phyloP scores from a whole-genome alignment of 805 yeast species.

The Metschnikowia cubensis region DNA sequence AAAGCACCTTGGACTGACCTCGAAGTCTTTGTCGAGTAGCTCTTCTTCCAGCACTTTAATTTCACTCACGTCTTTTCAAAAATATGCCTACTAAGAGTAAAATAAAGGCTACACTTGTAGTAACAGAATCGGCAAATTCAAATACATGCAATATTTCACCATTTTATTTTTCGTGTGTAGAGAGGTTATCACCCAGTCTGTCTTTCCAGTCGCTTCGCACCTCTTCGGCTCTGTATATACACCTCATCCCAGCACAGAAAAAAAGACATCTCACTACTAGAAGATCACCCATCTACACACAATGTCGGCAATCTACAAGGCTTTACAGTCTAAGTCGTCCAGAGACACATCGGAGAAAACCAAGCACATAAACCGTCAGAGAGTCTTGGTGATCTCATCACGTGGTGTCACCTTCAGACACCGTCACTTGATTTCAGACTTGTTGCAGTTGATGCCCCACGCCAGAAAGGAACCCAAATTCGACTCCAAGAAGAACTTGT shows the following conservation, averaged over 20 bases:
- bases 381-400: constrained; percentile 84
- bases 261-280: neutral
- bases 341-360: constrained; percentile 46
- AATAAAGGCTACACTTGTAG: neutral
- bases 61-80: too few relatives aligned
- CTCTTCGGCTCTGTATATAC: constrained; percentile 6
- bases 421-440: constrained; percentile 86
- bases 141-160: neutral
- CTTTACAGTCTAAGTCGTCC: constrained; percentile 42
- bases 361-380: constrained; percentile 76
- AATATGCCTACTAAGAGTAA: neutral
- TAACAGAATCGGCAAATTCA: neutral
- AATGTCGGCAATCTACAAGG: constrained; percentile 46
- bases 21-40: neutral
- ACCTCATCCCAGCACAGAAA: constrained; percentile 3
- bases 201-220: neutral
- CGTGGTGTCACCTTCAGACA: constrained; percentile 95
- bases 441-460: constrained; percentile 80
- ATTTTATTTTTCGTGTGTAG: neutral
- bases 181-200: neutral
- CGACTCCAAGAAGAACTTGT: constrained; percentile 85
- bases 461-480: constrained; percentile 94
- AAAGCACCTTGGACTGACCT: neutral
- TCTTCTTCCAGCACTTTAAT: neutral
- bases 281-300: constrained; percentile 5